Evolutionary conservation across 345 rosid species (phyloP).

Genomic region (Moringa oleifera): DNA sequence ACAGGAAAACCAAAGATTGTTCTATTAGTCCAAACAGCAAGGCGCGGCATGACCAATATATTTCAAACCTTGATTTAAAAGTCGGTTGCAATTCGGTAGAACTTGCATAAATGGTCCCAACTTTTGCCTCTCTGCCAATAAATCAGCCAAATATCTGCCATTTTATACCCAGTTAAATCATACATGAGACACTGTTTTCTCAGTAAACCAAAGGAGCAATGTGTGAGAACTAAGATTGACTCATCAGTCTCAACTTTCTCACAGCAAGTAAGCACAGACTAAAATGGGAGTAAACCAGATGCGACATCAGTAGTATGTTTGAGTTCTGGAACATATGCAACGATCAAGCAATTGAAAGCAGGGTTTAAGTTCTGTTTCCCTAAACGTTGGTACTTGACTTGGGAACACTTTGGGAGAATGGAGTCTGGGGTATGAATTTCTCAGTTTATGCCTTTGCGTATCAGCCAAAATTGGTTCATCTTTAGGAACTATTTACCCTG

Average conservation of each 20-base stretch:
- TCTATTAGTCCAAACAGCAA: background rate
- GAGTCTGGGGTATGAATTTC: background rate
- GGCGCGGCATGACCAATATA: background rate
- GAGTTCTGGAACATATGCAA: background rate
- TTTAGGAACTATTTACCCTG: background rate
- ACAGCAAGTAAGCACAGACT: background rate
- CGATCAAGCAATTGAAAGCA: background rate
- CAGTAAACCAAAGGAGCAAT: background rate
- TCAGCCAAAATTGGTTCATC: background rate
- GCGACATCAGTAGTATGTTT: background rate
- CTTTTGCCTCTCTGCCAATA: slow-evolving; percentile 81
- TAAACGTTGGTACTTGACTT: too few relatives aligned
- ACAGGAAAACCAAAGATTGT: too few relatives aligned
- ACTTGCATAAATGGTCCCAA: slow-evolving; percentile 72
- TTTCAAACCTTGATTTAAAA: slow-evolving; percentile 64
- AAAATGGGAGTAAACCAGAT: background rate
- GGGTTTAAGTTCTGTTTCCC: background rate
- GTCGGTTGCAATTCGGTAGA: slow-evolving; percentile 65
- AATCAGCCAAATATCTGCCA: slow-evolving; percentile 76
- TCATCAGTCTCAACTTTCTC: background rate
- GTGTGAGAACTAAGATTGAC: background rate
- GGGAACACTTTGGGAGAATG: too few relatives aligned
- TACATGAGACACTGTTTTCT: background rate
- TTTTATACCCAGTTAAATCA: background rate
- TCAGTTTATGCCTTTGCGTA: background rate